phyloP scores from a whole-genome alignment of 2,329 filamentous ascomycete species.

The Diaporthe caulivora region DNA sequence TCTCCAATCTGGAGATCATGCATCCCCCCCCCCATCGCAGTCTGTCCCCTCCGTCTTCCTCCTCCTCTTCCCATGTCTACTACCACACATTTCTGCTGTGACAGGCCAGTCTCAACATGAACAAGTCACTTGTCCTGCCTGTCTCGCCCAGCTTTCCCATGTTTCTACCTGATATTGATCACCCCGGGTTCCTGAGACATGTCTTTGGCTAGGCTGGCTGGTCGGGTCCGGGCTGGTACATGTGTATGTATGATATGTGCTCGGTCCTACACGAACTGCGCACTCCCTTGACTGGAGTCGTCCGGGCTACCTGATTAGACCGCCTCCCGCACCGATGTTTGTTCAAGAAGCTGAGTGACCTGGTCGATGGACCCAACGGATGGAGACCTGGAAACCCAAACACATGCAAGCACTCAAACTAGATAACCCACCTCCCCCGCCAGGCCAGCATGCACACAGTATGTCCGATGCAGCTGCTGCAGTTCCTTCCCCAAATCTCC shows the following conservation, averaged over 20 bases:
- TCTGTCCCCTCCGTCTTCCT: neutral
- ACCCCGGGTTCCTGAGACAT: constrained; percentile 26
- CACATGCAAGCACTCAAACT: constrained; percentile 21
- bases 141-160: constrained; percentile 23
- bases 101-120: constrained; percentile 26
- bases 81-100: neutral
- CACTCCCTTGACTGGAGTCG: too few relatives aligned
- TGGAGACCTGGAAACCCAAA: constrained; percentile 2
- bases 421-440: neutral
- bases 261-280: neutral
- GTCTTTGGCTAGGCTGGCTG: neutral
- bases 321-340: neutral
- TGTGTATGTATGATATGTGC: neutral
- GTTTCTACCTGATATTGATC: constrained; percentile 14
- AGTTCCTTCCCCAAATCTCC: neutral
- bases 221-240: constrained; percentile 1
- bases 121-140: constrained; percentile 17
- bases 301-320: too few relatives aligned
- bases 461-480: constrained; percentile 16
- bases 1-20: neutral
- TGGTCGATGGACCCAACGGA: constrained; percentile 9
- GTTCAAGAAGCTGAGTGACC: constrained; percentile 7
- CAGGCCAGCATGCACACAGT: neutral
- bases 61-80: neutral
- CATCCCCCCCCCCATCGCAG: neutral